Evolutionary conservation across 306 rosid species (phyloP).

Genomic region (Acacia confusa): DNA sequence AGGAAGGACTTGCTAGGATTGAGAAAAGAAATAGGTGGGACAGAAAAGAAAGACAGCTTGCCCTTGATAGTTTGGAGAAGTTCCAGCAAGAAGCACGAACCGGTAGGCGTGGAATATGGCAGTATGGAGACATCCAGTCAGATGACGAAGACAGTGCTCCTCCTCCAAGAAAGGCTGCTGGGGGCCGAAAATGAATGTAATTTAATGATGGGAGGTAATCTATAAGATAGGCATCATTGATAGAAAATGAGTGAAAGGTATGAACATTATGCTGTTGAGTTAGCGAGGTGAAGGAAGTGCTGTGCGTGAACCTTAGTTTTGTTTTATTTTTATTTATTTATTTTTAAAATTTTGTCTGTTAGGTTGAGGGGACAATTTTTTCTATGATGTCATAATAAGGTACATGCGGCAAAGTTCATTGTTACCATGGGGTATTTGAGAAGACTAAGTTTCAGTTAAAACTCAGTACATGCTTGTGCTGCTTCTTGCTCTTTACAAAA

Average conservation of each 20-base stretch:
- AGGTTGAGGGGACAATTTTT: slow-evolving; percentile 49
- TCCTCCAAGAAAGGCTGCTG: slow-evolving; percentile 66
- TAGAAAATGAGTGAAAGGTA: slow-evolving; percentile 39
- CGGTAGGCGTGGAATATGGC: slow-evolving; percentile 82
- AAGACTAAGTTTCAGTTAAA: slow-evolving; percentile 40
- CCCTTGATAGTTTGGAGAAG: slow-evolving; percentile 72
- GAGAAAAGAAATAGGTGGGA: slow-evolving; percentile 86
- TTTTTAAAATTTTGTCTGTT: slow-evolving; percentile 36
- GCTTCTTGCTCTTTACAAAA: neutral
- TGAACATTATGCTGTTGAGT: slow-evolving; percentile 33
- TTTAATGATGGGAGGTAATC: slow-evolving; percentile 20
- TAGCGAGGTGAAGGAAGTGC: slow-evolving; percentile 46
- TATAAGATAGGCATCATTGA: slow-evolving; percentile 38
- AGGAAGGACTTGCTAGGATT: slow-evolving; percentile 88
- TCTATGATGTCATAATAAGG: slow-evolving; percentile 52
- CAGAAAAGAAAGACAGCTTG: slow-evolving; percentile 60
- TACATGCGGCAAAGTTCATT: slow-evolving; percentile 41
- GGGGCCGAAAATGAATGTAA: slow-evolving; percentile 61
- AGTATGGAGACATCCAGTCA: slow-evolving; percentile 84
- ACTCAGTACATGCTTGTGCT: neutral
- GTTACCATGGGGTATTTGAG: slow-evolving; percentile 31
- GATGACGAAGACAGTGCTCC: slow-evolving; percentile 81
- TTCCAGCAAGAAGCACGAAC: slow-evolving; percentile 81
- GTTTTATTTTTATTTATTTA: slow-evolving; percentile 24
- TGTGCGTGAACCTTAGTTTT: slow-evolving; percentile 50